Conservation (phyloP, 2,329 filamentous ascomycete species). For the Fonsecaea pedrosoi region DNA sequence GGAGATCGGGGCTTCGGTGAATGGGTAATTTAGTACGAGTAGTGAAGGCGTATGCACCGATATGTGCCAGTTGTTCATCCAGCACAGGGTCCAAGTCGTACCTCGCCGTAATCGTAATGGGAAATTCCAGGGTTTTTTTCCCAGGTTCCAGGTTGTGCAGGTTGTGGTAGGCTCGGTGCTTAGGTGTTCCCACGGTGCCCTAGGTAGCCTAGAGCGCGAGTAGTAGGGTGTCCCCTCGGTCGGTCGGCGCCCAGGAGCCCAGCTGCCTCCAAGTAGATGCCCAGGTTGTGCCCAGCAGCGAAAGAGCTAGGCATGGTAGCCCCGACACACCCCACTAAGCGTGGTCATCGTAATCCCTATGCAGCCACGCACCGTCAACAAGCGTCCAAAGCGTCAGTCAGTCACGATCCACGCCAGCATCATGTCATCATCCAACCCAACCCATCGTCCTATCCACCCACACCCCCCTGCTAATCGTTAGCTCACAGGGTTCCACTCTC, state of each 20-base stretch:
- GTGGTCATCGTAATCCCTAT: slow-evolving; percentile 19
- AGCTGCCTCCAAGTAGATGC: background rate
- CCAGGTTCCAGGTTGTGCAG: background rate
- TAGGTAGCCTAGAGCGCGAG: too few species aligned
- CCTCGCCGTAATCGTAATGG: background rate
- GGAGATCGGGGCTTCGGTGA: background rate
- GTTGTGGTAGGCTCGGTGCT: background rate
- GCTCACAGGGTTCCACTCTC: slow-evolving; percentile 4
- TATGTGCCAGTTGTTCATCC: slow-evolving; percentile 21
- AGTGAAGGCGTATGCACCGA: slow-evolving; percentile 1
- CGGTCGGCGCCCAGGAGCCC: slow-evolving; percentile 1
- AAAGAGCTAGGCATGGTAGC: background rate
- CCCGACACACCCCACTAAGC: slow-evolving; percentile 9
- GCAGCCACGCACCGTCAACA: slow-evolving; percentile 22
- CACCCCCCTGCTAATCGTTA: slow-evolving; percentile 14
- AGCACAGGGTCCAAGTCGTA: slow-evolving; percentile 10
- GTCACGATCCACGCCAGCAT: slow-evolving; percentile 19
- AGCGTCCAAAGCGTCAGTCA: slow-evolving; percentile 2
- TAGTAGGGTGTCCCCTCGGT: background rate
- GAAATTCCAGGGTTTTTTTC: background rate
- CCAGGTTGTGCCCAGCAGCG: background rate
- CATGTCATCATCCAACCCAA: slow-evolving; percentile 24
- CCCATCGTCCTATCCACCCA: background rate
- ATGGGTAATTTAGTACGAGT: background rate
- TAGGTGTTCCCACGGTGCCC: too few species aligned